These are phyloP conservation scores for Fusarium sp. DNA, from an alignment of 2,329 filamentous ascomycete species.

Conservation along the genomic window DNA sequence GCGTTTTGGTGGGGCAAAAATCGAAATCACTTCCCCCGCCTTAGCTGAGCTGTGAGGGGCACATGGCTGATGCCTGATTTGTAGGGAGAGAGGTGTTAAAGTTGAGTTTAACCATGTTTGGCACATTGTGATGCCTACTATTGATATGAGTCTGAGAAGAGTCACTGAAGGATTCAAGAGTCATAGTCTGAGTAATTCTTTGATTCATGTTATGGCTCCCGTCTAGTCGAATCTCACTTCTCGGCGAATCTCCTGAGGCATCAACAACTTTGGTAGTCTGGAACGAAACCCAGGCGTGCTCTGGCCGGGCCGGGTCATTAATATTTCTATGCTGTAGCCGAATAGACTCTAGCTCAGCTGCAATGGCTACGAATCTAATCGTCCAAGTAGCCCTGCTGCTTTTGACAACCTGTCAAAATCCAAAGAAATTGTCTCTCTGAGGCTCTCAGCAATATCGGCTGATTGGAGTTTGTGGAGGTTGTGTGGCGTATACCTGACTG, in stretches of 20 bases:
- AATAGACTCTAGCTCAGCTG: not conserved
- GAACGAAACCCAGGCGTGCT: not conserved
- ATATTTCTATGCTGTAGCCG: not conserved
- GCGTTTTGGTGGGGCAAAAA: slow-evolving; percentile 57
- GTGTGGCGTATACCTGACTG: no score
- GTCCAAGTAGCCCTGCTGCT: not conserved
- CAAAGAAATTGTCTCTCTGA: not conserved
- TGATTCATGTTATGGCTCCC: not conserved
- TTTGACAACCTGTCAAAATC: not conserved
- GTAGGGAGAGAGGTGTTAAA: slow-evolving; percentile 24
- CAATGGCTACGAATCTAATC: not conserved
- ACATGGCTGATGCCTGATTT: slow-evolving; percentile 26
- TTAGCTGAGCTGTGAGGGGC: slow-evolving; percentile 16
- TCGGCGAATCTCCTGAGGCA: slow-evolving; percentile 37
- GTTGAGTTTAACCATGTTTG: slow-evolving; percentile 17
- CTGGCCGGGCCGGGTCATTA: not conserved
- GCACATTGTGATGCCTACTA: slow-evolving; percentile 15
- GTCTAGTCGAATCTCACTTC: not conserved
- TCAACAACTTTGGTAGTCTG: slow-evolving; percentile 22
- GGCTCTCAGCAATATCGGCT: not conserved
- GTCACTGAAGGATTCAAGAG: slow-evolving; percentile 31
- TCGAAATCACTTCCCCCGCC: slow-evolving; percentile 31
- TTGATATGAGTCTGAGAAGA: slow-evolving; percentile 1
- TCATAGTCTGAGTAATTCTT: slow-evolving; percentile 19
- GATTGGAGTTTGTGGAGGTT: no score